Evolutionary conservation across 805 yeast species (phyloP).

Genomic region (Wickerhamiella vanderwaltii): DNA sequence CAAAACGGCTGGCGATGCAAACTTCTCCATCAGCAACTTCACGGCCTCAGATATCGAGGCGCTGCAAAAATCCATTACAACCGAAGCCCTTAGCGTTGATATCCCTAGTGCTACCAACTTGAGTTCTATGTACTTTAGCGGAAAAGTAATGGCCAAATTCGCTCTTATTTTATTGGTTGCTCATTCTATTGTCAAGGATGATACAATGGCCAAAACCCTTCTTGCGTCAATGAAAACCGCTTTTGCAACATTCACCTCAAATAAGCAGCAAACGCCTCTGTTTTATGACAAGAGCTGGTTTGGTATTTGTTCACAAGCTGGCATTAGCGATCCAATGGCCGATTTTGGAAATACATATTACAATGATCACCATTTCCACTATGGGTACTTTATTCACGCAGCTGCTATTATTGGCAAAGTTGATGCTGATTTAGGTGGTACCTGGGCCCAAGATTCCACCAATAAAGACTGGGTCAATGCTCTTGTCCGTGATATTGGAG

Average conservation of each 20-base stretch:
- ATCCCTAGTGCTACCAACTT: slow-evolving; percentile 44
- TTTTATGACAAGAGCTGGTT: slow-evolving; percentile 63
- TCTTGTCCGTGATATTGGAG: slow-evolving; percentile 55
- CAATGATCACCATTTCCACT: slow-evolving; percentile 83
- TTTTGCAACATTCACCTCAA: slow-evolving; percentile 52
- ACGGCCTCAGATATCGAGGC: slow-evolving; percentile 30
- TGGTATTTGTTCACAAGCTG: slow-evolving; percentile 27
- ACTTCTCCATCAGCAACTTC: slow-evolving; percentile 33
- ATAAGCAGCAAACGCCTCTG: slow-evolving; percentile 61
- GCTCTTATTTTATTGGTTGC: slow-evolving; percentile 72
- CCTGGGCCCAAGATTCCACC: slow-evolving; percentile 33
- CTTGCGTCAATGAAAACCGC: slow-evolving; percentile 54
- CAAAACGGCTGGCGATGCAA: slow-evolving; percentile 23
- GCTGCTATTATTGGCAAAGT: slow-evolving; percentile 68
- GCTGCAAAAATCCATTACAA: slow-evolving; percentile 37
- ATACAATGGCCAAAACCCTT: slow-evolving; percentile 37
- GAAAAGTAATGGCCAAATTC: slow-evolving; percentile 77
- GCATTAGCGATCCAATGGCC: slow-evolving; percentile 32
- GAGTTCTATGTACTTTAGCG: slow-evolving; percentile 85
- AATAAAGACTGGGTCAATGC: slow-evolving; percentile 47
- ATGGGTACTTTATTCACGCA: slow-evolving; percentile 71
- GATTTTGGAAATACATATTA: slow-evolving; percentile 73
- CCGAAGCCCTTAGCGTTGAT: slow-evolving; percentile 40
- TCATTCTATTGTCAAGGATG: slow-evolving; percentile 51
- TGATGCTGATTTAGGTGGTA: slow-evolving; percentile 37